These are phyloP conservation scores for Fragaria nilgerrensis DNA, from an alignment of 306 rosid species.

Conservation along the genomic window DNA sequence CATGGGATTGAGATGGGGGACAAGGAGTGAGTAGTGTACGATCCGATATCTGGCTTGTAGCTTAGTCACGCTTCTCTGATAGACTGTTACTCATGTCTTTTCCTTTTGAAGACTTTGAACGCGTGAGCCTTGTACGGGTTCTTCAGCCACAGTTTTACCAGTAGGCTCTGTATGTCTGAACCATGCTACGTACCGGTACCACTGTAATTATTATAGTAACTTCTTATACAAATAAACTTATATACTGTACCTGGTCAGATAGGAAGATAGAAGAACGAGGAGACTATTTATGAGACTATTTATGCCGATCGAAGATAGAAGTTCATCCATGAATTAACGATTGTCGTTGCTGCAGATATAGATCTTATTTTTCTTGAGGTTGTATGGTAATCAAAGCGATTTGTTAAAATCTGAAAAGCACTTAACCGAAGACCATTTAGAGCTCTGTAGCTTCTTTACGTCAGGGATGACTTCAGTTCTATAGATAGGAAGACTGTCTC, in stretches of 20 bases:
- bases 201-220: not conserved
- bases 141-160: not conserved
- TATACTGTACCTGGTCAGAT: not conserved
- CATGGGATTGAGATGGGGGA: not conserved
- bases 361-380: too few relatives aligned
- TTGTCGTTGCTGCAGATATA: too few relatives aligned
- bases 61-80: slow-evolving; percentile 2
- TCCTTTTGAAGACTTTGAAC: not conserved
- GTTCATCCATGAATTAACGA: too few relatives aligned
- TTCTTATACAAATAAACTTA: not conserved
- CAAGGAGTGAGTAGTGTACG: not conserved
- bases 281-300: too few relatives aligned
- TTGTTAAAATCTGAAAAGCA: too few relatives aligned
- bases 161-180: not conserved
- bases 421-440: too few relatives aligned
- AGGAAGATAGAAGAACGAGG: too few relatives aligned
- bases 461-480: too few relatives aligned
- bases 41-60: not conserved
- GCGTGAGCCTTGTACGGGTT: slow-evolving; percentile 1
- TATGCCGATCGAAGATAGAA: too few relatives aligned
- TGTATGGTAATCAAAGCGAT: too few relatives aligned
- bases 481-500: too few relatives aligned
- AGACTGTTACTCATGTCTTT: not conserved
- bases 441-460: too few relatives aligned
- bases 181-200: not conserved